Evolutionary conservation across 192 early-diverging fungal genomes (phyloP), one percentile per base, ranked within the genome.

Genomic region (Phlyctochytrium planicorne): DNA sequence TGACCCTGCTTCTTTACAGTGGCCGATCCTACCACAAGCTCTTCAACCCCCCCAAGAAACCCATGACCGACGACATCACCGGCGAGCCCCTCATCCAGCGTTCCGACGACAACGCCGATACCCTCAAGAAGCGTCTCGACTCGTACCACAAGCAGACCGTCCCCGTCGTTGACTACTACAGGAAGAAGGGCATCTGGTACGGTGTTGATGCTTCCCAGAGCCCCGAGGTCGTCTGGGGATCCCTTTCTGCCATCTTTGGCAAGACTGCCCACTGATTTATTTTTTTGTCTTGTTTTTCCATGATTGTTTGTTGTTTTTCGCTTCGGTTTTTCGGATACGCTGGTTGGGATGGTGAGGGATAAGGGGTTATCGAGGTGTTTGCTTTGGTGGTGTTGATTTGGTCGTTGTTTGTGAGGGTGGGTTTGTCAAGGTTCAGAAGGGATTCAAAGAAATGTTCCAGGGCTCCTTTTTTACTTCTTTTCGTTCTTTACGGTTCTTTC

Each of bases 61-160:
- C 82, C 25, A 90, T 88, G 85, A 92, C 84, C 65, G 97, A 99
- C 78, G 97, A 99, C 77, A 76, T 93, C 55, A 99, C 97, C 62
- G 94, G 96, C 62, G 97, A 99, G 84, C 94, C 97, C 55, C 84
- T 99, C 57, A 90, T 97, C 66, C 95, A 96, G 77, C 89, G 97
- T 59, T 93, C 94, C 1, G 97, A 99, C 78, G 97, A 99, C 78
- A 99, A 98, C 76, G 95, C 88, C 67, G 89, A 83, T 29, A 91
- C 96, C 6, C 87, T 99, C 66, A 87, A 80, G 64, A 97, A 96
- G 89, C 92, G 97, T 71, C 84, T 99, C 59, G 85, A 76, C 3
- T 82, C 91, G 30, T 87, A 87, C 76, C 81, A 85, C 72, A 82
- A 85, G 73, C 74, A 75, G 68, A 87, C 85, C 10, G 76, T 72